Base-by-base conservation (phyloP, 78 protist genomes). In the Cavenderia fasciculata region DNA sequence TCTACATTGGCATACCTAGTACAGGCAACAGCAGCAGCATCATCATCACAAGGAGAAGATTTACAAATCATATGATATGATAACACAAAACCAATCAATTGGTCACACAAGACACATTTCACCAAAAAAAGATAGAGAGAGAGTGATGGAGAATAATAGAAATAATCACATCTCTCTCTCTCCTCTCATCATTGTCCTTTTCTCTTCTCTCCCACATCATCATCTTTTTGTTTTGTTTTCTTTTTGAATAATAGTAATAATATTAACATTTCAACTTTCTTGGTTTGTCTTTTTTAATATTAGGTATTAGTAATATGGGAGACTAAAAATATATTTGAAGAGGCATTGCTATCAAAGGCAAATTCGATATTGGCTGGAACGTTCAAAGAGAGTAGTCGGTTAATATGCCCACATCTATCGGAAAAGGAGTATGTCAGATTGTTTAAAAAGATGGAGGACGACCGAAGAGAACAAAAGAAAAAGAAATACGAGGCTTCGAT, bases 401-500 rank as follows among this genome's bases (percentile, higher is more conserved):
- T 74, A 12, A 31, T 82, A n/a, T 82, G 89, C 56, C 89, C 89
- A 27, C 36, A 68, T n/a, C 23, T 54, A 1, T 61, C 89, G 4
- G 89, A 82, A 33, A 82, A 68, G 29, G 89, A 68, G 18, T 40
- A 40, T 0, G 29, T 54, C 0, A 38, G 31, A 21, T 33, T 82
- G 19, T 41, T 82, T 11, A 82, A 82, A 23, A 49, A 23, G 40
- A 65, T 82, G 52, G 89, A 82, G 2, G 89, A 82, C 2, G 74
- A 82, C 19, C 44, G 89, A 43, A 66, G 63, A 82, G 89, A 82
- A 36, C 56, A 56, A 25, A 82, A 82, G 34, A 82, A 68, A 34
- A 65, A 66, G 59, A 68, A 44, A 31, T 41, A 27, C 43, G 69
- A 82, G 4, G 34, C 40, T 36, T 59, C 21, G 57, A 2, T 57